phyloP scores from a whole-genome alignment of 805 yeast species.

The Jamesozyma piceae region DNA sequence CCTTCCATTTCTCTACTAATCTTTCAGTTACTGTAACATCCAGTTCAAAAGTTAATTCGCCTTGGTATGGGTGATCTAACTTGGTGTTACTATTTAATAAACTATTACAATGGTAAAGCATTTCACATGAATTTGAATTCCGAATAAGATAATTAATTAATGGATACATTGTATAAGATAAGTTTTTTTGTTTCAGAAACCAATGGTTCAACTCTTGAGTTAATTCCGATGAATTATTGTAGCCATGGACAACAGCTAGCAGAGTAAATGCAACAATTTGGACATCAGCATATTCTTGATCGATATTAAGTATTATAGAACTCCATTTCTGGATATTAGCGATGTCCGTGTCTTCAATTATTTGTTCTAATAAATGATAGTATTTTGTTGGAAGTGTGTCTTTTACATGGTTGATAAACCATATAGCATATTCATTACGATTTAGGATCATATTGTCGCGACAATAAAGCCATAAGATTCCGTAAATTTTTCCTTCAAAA shows the following conservation, averaged over 20 bases:
- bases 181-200: slow-evolving; percentile 8
- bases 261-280: slow-evolving; percentile 5
- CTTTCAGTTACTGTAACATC: slow-evolving; percentile 15
- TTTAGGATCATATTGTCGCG: slow-evolving; percentile 13
- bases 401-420: slow-evolving; percentile 15
- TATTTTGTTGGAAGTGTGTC: slow-evolving; percentile 8
- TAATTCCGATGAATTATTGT: slow-evolving; percentile 6
- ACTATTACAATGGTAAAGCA: slow-evolving; percentile 17
- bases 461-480: slow-evolving; percentile 12
- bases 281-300: slow-evolving; percentile 1
- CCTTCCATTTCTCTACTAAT: slow-evolving; percentile 21
- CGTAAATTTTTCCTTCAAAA: slow-evolving; percentile 8
- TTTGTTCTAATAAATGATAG: slow-evolving; percentile 6
- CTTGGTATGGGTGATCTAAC: slow-evolving; percentile 12
- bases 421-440: slow-evolving; percentile 10
- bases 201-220: slow-evolving; percentile 9
- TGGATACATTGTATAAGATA: slow-evolving; percentile 14
- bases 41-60: slow-evolving; percentile 15
- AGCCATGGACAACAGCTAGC: slow-evolving; percentile 10
- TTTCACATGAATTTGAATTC: slow-evolving; percentile 8
- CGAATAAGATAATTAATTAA: slow-evolving; percentile 13
- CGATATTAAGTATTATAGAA: neutral
- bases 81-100: slow-evolving; percentile 8
- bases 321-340: neutral
- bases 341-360: slow-evolving; percentile 7